These are phyloP conservation scores for Salinomyces thailandicus DNA, from an alignment of 2,329 filamentous ascomycete genomes.

Conservation along the genomic window DNA sequence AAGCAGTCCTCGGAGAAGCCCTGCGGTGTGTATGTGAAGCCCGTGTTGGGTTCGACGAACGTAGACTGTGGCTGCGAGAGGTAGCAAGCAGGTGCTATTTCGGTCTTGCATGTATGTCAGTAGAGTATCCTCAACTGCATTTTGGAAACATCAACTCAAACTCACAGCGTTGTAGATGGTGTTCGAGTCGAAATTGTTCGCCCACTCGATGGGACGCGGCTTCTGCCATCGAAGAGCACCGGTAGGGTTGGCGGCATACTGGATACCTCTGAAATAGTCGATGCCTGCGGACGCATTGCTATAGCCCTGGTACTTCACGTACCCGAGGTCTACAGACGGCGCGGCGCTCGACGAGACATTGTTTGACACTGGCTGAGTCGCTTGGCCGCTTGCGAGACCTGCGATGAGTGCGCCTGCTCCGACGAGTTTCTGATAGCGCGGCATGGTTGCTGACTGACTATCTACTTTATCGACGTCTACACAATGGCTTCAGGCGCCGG, in stretches of 20 bases:
- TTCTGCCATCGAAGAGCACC: slow-evolving; percentile 24
- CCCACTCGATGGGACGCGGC: slow-evolving; percentile 19
- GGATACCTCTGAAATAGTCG: slow-evolving; percentile 11
- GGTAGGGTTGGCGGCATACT: slow-evolving; percentile 19
- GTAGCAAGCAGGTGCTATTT: slow-evolving; percentile 18
- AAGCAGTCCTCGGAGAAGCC: slow-evolving; percentile 32
- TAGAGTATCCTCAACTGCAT: too few relatives aligned
- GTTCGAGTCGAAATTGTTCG: slow-evolving; percentile 12
- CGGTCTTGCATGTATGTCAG: too few relatives aligned
- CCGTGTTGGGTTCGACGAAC: slow-evolving; percentile 1
- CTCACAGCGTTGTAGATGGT: slow-evolving; percentile 19
- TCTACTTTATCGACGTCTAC: too few relatives aligned
- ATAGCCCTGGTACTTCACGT: slow-evolving; percentile 13
- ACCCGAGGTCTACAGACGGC: slow-evolving; percentile 14
- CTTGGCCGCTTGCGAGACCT: neutral
- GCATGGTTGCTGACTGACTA: too few relatives aligned
- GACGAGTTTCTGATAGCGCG: neutral
- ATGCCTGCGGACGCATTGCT: slow-evolving; percentile 11
- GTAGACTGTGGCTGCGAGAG: slow-evolving; percentile 14
- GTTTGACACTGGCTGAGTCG: neutral
- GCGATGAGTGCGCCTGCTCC: neutral
- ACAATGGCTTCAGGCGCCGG: too few relatives aligned
- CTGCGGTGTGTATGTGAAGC: slow-evolving; percentile 3
- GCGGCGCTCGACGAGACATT: slow-evolving; percentile 1
- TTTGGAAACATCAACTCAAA: too few relatives aligned